These are phyloP conservation scores for Corinectria fuckeliana DNA, from an alignment of 2,329 filamentous ascomycete species.

Conservation along the genomic window DNA sequence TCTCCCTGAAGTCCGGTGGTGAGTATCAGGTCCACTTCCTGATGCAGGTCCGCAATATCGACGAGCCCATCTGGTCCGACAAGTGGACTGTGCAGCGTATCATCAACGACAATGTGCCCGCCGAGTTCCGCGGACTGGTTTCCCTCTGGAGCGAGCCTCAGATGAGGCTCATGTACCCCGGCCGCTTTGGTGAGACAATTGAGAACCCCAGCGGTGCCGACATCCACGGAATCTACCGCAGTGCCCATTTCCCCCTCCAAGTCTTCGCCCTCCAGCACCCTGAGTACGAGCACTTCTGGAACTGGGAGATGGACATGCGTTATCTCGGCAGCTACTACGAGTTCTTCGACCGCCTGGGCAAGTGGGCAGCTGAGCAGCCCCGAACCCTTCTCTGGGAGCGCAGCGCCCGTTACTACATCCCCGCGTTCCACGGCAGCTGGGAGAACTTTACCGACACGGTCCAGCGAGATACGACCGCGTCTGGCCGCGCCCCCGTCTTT, in stretches of 20 bases:
- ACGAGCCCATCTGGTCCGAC: slow-evolving; percentile 82
- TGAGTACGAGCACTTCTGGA: slow-evolving; percentile 72
- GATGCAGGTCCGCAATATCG: slow-evolving; percentile 82
- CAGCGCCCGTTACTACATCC: slow-evolving; percentile 78
- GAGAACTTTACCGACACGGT: slow-evolving; percentile 74
- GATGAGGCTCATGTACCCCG: slow-evolving; percentile 79
- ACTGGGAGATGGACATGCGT: slow-evolving; percentile 74
- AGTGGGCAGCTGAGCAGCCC: slow-evolving; percentile 72
- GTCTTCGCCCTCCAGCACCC: slow-evolving; percentile 68
- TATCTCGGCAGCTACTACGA: slow-evolving; percentile 74
- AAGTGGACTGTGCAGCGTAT: slow-evolving; percentile 74
- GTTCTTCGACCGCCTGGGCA: slow-evolving; percentile 70
- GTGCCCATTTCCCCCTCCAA: slow-evolving; percentile 67
- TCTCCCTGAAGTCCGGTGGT: slow-evolving; percentile 77
- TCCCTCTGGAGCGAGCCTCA: slow-evolving; percentile 86
- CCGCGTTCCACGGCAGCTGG: slow-evolving; percentile 72
- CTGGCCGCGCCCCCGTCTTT: slow-evolving; percentile 66
- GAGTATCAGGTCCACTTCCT: slow-evolving; percentile 86
- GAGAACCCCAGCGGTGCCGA: slow-evolving; percentile 62
- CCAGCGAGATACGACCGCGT: slow-evolving; percentile 62
- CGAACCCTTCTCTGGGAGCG: slow-evolving; percentile 80
- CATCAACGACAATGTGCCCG: slow-evolving; percentile 68
- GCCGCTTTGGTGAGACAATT: slow-evolving; percentile 73
- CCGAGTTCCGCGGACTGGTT: slow-evolving; percentile 80
- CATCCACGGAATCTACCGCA: slow-evolving; percentile 74